Conservation (phyloP, 106 monocot genomes). For the Cymbidium sinense region DNA sequence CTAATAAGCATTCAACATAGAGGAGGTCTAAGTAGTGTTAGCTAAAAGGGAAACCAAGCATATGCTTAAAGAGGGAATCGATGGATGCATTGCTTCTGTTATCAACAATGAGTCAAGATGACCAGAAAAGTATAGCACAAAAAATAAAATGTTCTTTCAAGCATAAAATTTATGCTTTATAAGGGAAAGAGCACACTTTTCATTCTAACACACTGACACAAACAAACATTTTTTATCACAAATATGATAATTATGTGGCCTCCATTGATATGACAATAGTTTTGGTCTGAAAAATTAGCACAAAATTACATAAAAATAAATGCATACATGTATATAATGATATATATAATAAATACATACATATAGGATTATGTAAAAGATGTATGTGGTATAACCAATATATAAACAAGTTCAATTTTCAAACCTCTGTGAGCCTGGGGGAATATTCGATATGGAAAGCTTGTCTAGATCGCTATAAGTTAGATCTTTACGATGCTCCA, state of each 20-base stretch:
- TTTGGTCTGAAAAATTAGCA: neutral
- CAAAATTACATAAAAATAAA: neutral
- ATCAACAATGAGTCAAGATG: too few species aligned
- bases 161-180: neutral
- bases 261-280: neutral
- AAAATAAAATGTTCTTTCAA: neutral
- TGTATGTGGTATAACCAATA: neutral
- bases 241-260: neutral
- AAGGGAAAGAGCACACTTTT: neutral
- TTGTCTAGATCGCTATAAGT: constrained; percentile 75
- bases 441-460: constrained; percentile 87
- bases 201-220: neutral
- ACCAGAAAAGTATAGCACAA: too few species aligned
- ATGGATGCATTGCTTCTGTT: too few species aligned
- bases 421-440: constrained; percentile 58
- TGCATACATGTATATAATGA: neutral
- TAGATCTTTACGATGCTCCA: constrained; percentile 32
- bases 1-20: too few species aligned
- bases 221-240: neutral
- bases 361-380: neutral
- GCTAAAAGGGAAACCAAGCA: too few species aligned
- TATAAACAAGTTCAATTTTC: neutral
- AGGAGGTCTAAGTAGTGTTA: too few species aligned
- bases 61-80: too few species aligned
- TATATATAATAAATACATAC: neutral